Evolutionary conservation across 768 basidiomycete species (phyloP), one percentile per base, ranked within the genome.

Genomic region (Collybiopsis confluens): DNA sequence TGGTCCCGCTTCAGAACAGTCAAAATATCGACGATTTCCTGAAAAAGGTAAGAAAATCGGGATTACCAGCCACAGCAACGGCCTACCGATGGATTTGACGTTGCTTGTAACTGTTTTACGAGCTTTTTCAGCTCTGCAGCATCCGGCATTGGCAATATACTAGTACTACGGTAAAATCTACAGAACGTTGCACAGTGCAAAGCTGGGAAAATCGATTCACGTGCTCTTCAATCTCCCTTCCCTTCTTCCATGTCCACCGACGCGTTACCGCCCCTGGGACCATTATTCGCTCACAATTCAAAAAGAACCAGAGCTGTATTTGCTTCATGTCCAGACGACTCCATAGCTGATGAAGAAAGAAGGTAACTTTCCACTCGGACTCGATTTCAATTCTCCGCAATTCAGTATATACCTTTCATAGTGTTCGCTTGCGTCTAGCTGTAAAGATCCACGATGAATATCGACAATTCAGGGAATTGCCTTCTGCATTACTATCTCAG

Each of bases 381-480:
- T 37, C 44, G 26, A 45, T 8, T 37, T 20, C 15, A 24, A 6
- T 4, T 3, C 49, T 38, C 26, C 45, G 44, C 35, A 45, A 57
- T 28, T 33, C 48, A 26, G 35, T 36, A 45, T 40, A n/a, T n/a
- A n/a, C n/a, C n/a, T 33, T 33, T 33, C 54, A n/a, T n/a, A 90
- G 91, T 61, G 74, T 84, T n/a, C 79, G 86, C 36, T 67, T 92
- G 44, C 81, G 86, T 33, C 68, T 97, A 33, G 77, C 92, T 2
- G 82, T 90, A 45, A 97, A 97, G 75, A 87, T 98, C 27, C 78
- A 85, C 30, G 85, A 92, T 64, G 96, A 98, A 72, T 99, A 94
- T 68, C 79, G 80, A 44, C 84, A 97, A 65, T 90, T 79, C 65
- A 91, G 88, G 65, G 82, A 86, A 26, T 82, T 98, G 2, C 96